Evolutionary conservation across 306 rosid genomes (phyloP).

Genomic region (Fagus sylvatica): DNA sequence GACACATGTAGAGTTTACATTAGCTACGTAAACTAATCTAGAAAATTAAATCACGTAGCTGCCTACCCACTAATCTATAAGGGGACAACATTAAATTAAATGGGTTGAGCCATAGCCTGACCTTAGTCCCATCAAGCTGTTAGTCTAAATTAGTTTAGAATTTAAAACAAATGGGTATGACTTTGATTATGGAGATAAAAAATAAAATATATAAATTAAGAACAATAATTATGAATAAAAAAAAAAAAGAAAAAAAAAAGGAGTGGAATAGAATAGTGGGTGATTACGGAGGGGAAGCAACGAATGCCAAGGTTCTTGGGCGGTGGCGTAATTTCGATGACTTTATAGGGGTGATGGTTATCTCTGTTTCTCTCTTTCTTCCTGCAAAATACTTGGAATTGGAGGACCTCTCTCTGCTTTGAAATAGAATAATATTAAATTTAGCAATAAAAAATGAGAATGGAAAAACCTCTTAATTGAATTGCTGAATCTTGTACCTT

Average conservation of each 20-base stretch:
- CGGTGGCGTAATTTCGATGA: slow-evolving; percentile 92
- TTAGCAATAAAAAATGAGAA: background rate
- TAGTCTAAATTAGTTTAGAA: background rate
- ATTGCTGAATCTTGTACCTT: slow-evolving; percentile 31
- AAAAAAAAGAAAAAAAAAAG: background rate
- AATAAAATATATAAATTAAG: background rate
- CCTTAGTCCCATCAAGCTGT: background rate
- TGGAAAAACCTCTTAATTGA: background rate
- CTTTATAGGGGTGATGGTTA: slow-evolving; percentile 68
- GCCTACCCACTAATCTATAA: too few species aligned
- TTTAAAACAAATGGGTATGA: background rate
- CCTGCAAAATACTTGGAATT: slow-evolving; percentile 67
- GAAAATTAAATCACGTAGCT: too few species aligned
- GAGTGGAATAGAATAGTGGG: background rate
- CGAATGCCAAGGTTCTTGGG: slow-evolving; percentile 92
- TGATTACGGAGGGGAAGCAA: slow-evolving; percentile 77
- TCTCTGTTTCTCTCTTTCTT: slow-evolving; percentile 74
- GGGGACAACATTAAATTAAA: too few species aligned
- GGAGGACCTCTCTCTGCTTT: slow-evolving; percentile 42
- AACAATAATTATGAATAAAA: background rate
- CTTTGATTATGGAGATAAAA: background rate
- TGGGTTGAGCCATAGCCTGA: too few species aligned
- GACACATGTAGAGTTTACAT: too few species aligned
- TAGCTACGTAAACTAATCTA: too few species aligned
- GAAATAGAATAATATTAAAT: background rate